Base-by-base conservation (phyloP, 1,284 basidiomycete species). In the Crucibulum cyathiforme region DNA sequence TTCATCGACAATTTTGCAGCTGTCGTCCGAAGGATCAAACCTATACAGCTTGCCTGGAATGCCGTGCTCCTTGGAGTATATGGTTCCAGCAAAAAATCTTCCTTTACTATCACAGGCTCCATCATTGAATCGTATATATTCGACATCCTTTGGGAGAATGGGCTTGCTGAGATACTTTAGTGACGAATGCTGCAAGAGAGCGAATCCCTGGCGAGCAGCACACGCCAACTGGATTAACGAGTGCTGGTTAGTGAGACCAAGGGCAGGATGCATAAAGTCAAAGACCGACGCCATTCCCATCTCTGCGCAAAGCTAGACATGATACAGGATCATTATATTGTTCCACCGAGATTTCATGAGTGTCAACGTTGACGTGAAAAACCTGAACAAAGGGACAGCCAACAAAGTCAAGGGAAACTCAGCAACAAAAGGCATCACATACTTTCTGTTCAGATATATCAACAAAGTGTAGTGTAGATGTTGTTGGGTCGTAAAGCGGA, bases 31-130 rank as follows among this genome's bases (percentile, higher is more conserved):
- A 46, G 88, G 85, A 68, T 89, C 87, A 66, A 84, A 88, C 69
- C 80, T 78, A 73, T 85, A 89, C 48, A 90, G 74, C 63, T 83
- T 78, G 8, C 89, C 88, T 1, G 84, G 80, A 46, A 90, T 78
- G 24, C 72, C 73, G 43, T 77, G 79, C 52, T 82, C 77, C 63
- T 78, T 75, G 47, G 83, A 84, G 64, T 77, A 82, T 50, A 90
- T 69, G 1, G 87, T 87, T 36, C 88, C 89, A 45, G 86, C 85
- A 65, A 90, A 84, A 70, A 87, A 90, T 46, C 87, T 81, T 6
- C 89, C 89, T 64, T 79, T 74, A 61, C 75, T 80, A 66, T 90
- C 88, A 68, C 88, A 90, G 5, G 81, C 88, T 41, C 89, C 89
- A 67, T 90, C 88, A 70, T 90, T 90, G 75, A 90, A 90, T 49